Percentiles rank a stretch among this genome's conserved stretches.
phyloP scores from a whole-genome alignment of 208 protist species.

The Trypanosoma caninum region DNA sequence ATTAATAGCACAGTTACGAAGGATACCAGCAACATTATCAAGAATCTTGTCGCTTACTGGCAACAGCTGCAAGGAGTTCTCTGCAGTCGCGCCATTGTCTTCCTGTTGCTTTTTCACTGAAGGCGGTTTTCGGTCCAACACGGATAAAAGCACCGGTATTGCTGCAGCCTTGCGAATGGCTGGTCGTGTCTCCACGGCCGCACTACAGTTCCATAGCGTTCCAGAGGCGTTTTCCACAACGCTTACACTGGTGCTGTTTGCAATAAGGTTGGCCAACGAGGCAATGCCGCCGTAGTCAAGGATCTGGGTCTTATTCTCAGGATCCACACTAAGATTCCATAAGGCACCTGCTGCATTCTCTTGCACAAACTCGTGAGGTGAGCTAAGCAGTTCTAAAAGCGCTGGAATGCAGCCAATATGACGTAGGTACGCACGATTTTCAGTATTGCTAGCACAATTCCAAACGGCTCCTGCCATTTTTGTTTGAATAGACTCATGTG shows the following conservation, averaged over 20 bases:
- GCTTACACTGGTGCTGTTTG: conserved; percentile 51
- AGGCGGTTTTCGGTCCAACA: conserved; percentile 49
- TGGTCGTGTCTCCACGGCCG: conserved; percentile 73
- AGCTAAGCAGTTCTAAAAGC: conserved; percentile 75
- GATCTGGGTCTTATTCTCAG: conserved; percentile 89
- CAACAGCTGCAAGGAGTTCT: conserved; percentile 11
- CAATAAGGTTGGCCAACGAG: conserved; percentile 72
- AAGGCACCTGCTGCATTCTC: conserved; percentile 91
- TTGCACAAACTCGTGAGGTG: conserved; percentile 75
- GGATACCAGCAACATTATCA: conserved; percentile 87
- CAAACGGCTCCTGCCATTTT: conserved; percentile 92
- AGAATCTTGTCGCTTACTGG: conserved; percentile 73
- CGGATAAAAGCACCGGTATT: conserved; percentile 71
- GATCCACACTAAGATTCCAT: conserved; percentile 92
- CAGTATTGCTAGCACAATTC: conserved; percentile 91
- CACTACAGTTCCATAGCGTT: conserved; percentile 93
- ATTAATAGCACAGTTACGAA: conserved; percentile 93
- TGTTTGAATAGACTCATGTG: conserved; percentile 87
- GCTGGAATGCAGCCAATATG: conserved; percentile 84
- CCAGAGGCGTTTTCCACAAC: conserved; percentile 91
- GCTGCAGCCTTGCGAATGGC: conserved; percentile 81
- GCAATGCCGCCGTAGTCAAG: conserved; percentile 85
- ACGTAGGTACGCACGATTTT: conserved; percentile 86
- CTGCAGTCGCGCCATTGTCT: neutral
- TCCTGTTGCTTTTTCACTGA: neutral